These are phyloP conservation scores for Auriscalpium microsporum DNA, from an alignment of 768 basidiomycete genomes.

Conservation along the genomic window DNA sequence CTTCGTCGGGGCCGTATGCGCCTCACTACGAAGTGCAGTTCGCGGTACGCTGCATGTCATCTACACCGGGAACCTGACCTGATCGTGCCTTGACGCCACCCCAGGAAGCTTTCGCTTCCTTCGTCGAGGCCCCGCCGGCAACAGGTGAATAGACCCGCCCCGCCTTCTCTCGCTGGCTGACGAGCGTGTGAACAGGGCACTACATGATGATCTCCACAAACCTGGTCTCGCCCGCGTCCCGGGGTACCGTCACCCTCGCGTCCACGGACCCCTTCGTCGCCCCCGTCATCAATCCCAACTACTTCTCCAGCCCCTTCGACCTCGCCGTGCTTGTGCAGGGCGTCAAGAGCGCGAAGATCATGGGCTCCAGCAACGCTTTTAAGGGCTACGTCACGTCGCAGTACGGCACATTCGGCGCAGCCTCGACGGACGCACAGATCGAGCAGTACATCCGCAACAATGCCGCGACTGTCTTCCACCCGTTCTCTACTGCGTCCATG, in stretches of 20 bases:
- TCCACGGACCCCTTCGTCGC: conserved; percentile 17
- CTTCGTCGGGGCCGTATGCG: background rate
- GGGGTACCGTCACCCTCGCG: conserved; percentile 13
- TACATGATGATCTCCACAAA: too few species aligned
- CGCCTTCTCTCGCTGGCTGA: too few species aligned
- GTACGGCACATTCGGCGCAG: background rate
- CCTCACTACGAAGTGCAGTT: background rate
- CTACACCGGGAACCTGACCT: too few species aligned
- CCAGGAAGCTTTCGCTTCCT: too few species aligned
- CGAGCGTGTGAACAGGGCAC: too few species aligned
- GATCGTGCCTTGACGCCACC: too few species aligned
- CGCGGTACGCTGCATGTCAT: conserved; percentile 1
- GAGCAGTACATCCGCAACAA: conserved; percentile 11
- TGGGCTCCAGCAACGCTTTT: background rate
- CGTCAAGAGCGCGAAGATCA: background rate
- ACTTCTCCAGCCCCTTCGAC: conserved; percentile 1
- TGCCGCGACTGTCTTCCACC: conserved; percentile 17
- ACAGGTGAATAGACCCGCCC: too few species aligned
- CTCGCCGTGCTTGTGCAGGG: background rate
- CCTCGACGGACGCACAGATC: conserved; percentile 12
- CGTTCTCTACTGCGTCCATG: conserved; percentile 34
- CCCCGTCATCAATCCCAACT: conserved; percentile 20
- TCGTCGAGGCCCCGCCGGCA: too few species aligned
- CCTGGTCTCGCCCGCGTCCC: too few species aligned
- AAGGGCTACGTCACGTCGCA: background rate